Base-by-base conservation (phyloP, 352 stramenopile species). In the Lagenidium giganteum region DNA sequence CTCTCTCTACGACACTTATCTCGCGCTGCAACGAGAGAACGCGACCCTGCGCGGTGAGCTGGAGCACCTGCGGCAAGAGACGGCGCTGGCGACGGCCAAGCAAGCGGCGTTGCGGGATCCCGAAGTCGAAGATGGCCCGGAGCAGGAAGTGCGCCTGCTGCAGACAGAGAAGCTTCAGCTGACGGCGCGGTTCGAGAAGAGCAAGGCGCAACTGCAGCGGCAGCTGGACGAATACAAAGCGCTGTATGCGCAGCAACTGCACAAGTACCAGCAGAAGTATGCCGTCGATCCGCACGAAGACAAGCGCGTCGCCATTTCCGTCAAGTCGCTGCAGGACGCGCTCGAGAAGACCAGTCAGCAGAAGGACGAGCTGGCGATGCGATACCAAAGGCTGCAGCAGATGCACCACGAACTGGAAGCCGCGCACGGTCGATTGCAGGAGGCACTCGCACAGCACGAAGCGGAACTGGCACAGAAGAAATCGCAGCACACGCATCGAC, bases 1-100 rank as follows among this genome's bases (percentile, higher is more conserved):
- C 14, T 85, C 75, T 30, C 72, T 90, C 14, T 87, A 84, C 49
- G 75, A 90, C 38, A 75, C 78, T 44, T 85, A 83, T 47, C 64
- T 81, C 12, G 60, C 74, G 28, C 26, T 87, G 22, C 67, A 87
- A 51, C 57, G 68, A 18, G 70, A 83, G 36, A 78, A 75, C 32
- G 64, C 73, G 5, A 22, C 48, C 36, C 49, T 82, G 11, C 61
- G 68, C 5, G 54, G 33, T 2, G 33, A 63, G 30, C 31, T 74
- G 20, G 35, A 61, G 25, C 61, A 61, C 30, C n/a, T n/a, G n/a
- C n/a, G n/a, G n/a, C n/a, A n/a, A n/a, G n/a, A n/a, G n/a, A n/a
- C n/a, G n/a, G n/a, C n/a, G n/a, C n/a, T n/a, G n/a, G n/a, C n/a
- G n/a, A n/a, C n/a, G n/a, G 11, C 32, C 23, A 17, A 37, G 13